Evolutionary conservation across 2,329 filamentous ascomycete genomes (phyloP).

Genomic region (Scedosporium boydii): DNA sequence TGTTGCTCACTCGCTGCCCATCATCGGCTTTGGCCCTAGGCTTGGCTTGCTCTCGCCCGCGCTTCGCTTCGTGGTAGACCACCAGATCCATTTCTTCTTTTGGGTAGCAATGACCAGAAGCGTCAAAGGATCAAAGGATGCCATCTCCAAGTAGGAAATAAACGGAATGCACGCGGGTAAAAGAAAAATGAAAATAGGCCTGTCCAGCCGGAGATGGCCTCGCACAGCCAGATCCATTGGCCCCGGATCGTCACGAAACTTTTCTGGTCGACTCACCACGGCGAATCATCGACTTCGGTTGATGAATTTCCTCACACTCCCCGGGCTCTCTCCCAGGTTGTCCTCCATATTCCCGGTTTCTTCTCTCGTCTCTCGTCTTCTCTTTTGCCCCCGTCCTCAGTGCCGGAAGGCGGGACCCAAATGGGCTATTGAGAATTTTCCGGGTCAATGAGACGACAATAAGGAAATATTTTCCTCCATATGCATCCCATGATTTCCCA

Average conservation of each 20-base stretch:
- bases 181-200: neutral
- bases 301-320: constrained; percentile 1
- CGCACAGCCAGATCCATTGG: neutral
- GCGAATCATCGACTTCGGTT: neutral
- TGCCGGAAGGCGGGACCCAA: too few species aligned
- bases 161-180: neutral
- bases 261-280: neutral
- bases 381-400: neutral
- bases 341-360: neutral
- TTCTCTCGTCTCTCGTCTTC: neutral
- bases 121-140: neutral
- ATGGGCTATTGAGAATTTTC: neutral
- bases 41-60: neutral
- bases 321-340: neutral
- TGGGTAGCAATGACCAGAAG: neutral
- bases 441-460: neutral
- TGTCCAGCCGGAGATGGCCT: neutral
- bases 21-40: neutral
- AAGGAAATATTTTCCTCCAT: too few species aligned
- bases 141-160: neutral
- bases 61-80: neutral
- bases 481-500: neutral
- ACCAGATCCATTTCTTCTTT: neutral
- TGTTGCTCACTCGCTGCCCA: neutral
- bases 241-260: neutral